Evolutionary conservation across 257 asterid genomes (phyloP), one percentile per base, ranked within the genome.

Genomic region (Solanum piurae): DNA sequence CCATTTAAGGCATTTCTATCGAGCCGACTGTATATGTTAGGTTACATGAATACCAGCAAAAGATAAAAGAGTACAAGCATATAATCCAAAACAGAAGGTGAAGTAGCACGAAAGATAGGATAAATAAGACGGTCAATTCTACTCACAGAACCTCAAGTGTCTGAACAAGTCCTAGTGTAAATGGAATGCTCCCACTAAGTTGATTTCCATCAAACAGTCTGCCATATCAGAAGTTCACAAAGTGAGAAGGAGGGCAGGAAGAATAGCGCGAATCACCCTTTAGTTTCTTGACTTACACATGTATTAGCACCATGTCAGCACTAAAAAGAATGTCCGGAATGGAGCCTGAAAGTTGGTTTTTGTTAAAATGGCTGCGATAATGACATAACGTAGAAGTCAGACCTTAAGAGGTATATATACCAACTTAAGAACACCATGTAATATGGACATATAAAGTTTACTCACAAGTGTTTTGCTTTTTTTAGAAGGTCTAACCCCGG

Each of bases 131-230:
- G 75, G 79, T 49, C 71, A 89, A 86, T 88, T 90, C 66, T 89
- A 96, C 99, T 96, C 93, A 96, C 98, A 96, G 96, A 93, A 95
- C 98, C 93, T 96, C 98, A 36, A 96, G 93, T 86, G 98, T 89
- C 92, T 92, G 93, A 85, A 96, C 97, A 46, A 91, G 83, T 91
- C 95, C 95, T 83, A 96, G 29, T 36, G 98, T 90, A 18, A 94
- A 49, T 87, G 99, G 99, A 89, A 96, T 95, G 89, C 89, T 89
- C 79, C 99, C 98, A 21, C 89, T 94, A 14, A 96, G 88, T 82
- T 89, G 89, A 92, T 96, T 96, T 72, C 95, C 96, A 86, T 96
- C 98, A 12, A 96, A 94, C 46, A 96, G 71, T 83, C 98, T 96
- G 95, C 83, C 85, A 83, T 42, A 34, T 7, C 76, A 76, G 69